Conservation (phyloP, 1,139 yeast species). For the Magnusiomyces suaveolens region DNA sequence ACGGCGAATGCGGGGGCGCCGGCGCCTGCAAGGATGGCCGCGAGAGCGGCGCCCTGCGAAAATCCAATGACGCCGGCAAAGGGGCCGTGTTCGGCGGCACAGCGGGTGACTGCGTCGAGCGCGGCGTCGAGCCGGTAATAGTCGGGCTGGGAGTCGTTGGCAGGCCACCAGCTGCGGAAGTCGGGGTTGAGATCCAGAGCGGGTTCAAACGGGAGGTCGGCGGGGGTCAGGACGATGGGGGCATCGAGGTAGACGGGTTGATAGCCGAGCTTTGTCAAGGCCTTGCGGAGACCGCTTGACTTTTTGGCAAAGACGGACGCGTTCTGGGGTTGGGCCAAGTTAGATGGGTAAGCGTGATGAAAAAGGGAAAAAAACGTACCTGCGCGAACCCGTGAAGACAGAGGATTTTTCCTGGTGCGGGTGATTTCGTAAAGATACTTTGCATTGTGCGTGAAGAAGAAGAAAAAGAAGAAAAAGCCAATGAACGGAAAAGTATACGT, state of each 20-base stretch:
- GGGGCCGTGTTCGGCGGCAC: constrained; percentile 67
- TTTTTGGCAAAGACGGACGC: constrained; percentile 69
- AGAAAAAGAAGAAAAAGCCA: background rate
- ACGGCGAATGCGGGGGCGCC: constrained; percentile 44
- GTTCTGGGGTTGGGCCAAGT: too few relatives aligned
- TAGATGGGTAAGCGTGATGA: too few relatives aligned
- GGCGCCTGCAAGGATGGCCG: constrained; percentile 32
- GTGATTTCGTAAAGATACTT: background rate
- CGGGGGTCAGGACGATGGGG: constrained; percentile 52
- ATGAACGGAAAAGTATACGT: background rate
- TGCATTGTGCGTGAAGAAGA: background rate
- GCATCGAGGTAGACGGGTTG: constrained; percentile 73
- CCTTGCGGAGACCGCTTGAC: constrained; percentile 67
- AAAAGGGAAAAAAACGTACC: constrained; percentile 17
- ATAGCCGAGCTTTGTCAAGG: constrained; percentile 53
- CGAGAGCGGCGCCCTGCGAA: constrained; percentile 87
- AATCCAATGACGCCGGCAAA: constrained; percentile 83
- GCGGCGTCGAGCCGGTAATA: constrained; percentile 38
- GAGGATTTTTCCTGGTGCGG: constrained; percentile 33
- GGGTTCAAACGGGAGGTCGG: constrained; percentile 59
- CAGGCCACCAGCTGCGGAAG: constrained; percentile 43
- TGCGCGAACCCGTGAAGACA: constrained; percentile 48
- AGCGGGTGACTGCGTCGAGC: constrained; percentile 42
- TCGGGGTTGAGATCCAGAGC: constrained; percentile 31
- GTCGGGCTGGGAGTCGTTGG: constrained; percentile 34